Base-by-base conservation (phyloP, 2,329 filamentous ascomycete species). In the Pseudopyricularia javanii region DNA sequence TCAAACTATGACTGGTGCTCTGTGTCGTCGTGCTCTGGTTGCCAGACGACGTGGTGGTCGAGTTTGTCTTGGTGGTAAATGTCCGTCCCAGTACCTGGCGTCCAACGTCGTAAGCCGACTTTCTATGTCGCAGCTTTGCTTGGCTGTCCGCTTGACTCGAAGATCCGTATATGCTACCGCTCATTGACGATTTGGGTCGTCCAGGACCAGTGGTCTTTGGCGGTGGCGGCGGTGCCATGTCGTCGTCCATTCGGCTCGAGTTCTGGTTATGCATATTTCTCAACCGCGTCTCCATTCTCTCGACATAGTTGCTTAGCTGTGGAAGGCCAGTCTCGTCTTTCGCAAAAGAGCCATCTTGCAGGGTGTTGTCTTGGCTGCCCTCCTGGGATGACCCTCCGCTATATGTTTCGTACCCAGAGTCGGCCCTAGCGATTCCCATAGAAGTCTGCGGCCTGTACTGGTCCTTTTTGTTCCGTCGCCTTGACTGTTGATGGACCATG, bases 261-360 rank as follows among this genome's bases (percentile, higher is more conserved):
- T 73, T 79, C 43, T 81, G 71, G 50, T 81, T 76, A 52, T 91
- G 85, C 73, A 89, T 80, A 56, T 80, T 80, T 49, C 82, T 79
- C 40, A 96, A 70, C 34, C 88, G 82, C 58, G 80, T 86, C 64
- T 97, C 91, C 90, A 97, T 96, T 49, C 90, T 80, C 61, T 93
- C 82, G 4, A 95, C 89, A 61, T 96, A 96, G 61, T 86, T 91
- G 63, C 82, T 86, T 11, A 95, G 72, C 60, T 91, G 82, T 17
- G 87, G 85, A 3, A 82, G 78, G 1, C 80, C 74, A 40, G 76
- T 69, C 34, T 75, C 77, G 49, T 79, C 74, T 24, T 64, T 66
- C 43, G 66, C 65, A 8, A 66, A 62, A 7, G 73, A 65, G 12
- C 64, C 63, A 30, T 72, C 68, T 49, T 70, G 64, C 3, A 45